Evolutionary conservation across 371 early-diverging fungal species (phyloP), one percentile per base, ranked within the genome.

Genomic region (Fennellomyces sp.): DNA sequence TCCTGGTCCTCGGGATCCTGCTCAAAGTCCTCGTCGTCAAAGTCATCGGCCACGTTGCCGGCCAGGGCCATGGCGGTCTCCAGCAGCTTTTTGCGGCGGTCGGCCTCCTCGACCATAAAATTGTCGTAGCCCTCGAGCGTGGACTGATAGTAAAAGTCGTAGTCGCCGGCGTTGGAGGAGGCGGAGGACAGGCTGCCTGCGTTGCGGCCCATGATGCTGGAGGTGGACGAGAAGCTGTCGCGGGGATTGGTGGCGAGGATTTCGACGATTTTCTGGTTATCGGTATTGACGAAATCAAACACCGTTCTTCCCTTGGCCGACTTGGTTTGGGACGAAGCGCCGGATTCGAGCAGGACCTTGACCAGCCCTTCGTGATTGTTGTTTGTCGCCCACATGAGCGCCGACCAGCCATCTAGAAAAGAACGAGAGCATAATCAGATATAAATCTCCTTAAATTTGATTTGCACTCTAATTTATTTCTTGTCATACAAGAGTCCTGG

Each of bases 321-420:
- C 62, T 81, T 82, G n/a, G 88, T 73, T 17, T 82, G 76, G 4
- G 89, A 68, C 26, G 87, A 84, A 28, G 95, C 97, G 15, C 96
- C 95, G 59, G 77, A 61, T 27, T 91, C 90, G 25, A 96, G 60
- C 50, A 96, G 79, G n/a, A 90, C 51, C 58, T 86, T 84, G 52
- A 92, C 93, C 27, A 91, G 72, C 10, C 72, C 71, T 58, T 88
- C 87, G 76, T 93, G 89, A 56, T 89, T 87, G 76, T 93, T 96
- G 63, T 91, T 91, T 42, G 91, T 90, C 2, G 97, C 96, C 97
- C 97, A 97, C 83, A 96, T 88, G 48, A 96, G 83, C n/a, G 95
- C 90, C 5, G 96, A 89, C 97, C 97, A 97, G 19, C 97, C 97
- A 63, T 84, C 92, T 88, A 70, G 25, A 50, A 28, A 29, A 56